These are phyloP conservation scores for Earliella scabrosa DNA, from an alignment of 1,284 basidiomycete genomes.

Conservation along the genomic window DNA sequence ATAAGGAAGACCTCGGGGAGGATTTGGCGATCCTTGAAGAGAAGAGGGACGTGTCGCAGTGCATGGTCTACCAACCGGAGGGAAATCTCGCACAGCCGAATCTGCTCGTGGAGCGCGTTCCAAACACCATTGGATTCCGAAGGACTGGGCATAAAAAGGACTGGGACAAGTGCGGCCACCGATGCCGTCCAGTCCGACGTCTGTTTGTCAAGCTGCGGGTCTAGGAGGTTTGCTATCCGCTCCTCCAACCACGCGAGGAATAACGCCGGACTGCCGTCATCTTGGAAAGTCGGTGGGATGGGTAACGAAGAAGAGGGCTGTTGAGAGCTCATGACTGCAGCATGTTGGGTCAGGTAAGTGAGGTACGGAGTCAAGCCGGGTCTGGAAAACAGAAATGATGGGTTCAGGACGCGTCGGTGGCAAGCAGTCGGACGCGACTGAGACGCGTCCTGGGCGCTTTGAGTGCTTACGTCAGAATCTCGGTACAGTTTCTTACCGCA, in stretches of 20 bases:
- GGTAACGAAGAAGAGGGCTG: conserved; percentile 9
- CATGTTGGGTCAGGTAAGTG: not conserved
- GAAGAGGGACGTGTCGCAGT: conserved; percentile 49
- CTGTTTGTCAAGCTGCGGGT: conserved; percentile 6
- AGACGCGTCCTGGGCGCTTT: not conserved
- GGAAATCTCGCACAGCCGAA: conserved; percentile 55
- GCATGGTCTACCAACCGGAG: conserved; percentile 57
- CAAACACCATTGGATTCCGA: conserved; percentile 36
- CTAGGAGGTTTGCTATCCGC: conserved; percentile 7
- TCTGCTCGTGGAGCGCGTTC: conserved; percentile 59
- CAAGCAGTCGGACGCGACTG: not conserved
- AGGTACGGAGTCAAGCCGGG: too few species aligned
- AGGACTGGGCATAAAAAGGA: conserved; percentile 37
- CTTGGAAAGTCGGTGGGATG: conserved; percentile 21
- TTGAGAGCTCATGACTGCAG: conserved; percentile 18
- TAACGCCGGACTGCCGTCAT: conserved; percentile 13
- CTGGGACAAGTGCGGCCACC: conserved; percentile 1
- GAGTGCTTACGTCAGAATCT: too few species aligned
- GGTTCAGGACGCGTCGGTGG: too few species aligned
- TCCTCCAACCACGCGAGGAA: conserved; percentile 20
- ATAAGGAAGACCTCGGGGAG: conserved; percentile 53
- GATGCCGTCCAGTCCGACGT: conserved; percentile 14
- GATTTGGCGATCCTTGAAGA: conserved; percentile 50
- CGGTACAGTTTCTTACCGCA: too few species aligned
- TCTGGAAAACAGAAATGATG: too few species aligned